Evolutionary conservation across 1,284 basidiomycete genomes (phyloP).

Genomic region (Papiliotrema flavescens): DNA sequence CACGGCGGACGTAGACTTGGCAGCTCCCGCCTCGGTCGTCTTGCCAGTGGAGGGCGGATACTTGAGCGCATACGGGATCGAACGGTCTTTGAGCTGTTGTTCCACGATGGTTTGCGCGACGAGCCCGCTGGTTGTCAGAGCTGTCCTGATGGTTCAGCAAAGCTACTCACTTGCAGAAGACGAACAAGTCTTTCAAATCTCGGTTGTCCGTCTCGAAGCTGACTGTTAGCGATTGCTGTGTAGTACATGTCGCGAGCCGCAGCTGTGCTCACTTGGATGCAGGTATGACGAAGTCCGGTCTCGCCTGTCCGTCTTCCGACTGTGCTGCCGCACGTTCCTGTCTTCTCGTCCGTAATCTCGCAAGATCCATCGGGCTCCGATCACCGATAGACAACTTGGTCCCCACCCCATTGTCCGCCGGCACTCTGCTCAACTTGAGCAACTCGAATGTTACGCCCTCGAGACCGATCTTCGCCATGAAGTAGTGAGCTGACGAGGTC

Average conservation of each 20-base stretch:
- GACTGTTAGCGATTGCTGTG: not conserved
- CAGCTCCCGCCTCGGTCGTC: conserved; percentile 6
- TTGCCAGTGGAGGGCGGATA: conserved; percentile 52
- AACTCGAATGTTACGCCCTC: conserved; percentile 38
- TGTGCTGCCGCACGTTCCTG: not conserved
- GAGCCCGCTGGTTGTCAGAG: conserved; percentile 61
- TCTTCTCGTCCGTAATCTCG: conserved; percentile 21
- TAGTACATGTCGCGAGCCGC: too few relatives aligned
- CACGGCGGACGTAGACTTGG: conserved; percentile 28
- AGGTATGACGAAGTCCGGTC: not conserved
- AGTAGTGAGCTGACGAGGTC: conserved; percentile 32
- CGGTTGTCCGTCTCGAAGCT: conserved; percentile 36
- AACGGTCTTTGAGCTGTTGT: conserved; percentile 74
- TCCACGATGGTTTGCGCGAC: conserved; percentile 87
- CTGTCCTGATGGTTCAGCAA: not conserved
- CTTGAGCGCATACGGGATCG: conserved; percentile 72
- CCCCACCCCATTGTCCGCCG: conserved; percentile 31
- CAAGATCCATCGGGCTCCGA: conserved; percentile 25
- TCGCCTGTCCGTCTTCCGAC: not conserved
- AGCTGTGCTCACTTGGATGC: not conserved
- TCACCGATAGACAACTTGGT: conserved; percentile 34
- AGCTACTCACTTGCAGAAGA: conserved; percentile 36
- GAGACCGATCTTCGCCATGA: conserved; percentile 32
- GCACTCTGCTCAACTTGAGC: conserved; percentile 31
- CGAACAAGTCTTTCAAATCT: conserved; percentile 39